These are phyloP conservation scores for Achaetomium macrosporum DNA, from an alignment of 2,329 filamentous ascomycete genomes.

Conservation along the genomic window DNA sequence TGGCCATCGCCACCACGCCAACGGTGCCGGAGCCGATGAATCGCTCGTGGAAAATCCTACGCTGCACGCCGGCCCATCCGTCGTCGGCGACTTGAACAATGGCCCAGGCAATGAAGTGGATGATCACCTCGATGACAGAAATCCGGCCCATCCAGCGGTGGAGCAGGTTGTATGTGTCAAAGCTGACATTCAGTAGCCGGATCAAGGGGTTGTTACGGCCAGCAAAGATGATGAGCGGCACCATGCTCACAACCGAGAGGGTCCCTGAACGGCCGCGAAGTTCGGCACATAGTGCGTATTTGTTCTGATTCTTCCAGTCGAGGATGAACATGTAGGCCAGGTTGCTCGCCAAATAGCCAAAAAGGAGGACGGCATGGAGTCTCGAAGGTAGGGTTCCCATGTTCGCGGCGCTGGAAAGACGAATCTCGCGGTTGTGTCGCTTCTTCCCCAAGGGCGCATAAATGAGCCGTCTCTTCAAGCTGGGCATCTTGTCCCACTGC, in stretches of 20 bases:
- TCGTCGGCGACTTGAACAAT: constrained; percentile 63
- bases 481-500: constrained; percentile 56
- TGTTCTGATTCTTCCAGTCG: constrained; percentile 53
- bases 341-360: constrained; percentile 55
- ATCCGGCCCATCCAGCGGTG: constrained; percentile 80
- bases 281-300: constrained; percentile 66
- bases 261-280: constrained; percentile 80
- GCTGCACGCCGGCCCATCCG: constrained; percentile 53
- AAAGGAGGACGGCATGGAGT: constrained; percentile 53
- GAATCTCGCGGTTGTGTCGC: constrained; percentile 54
- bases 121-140: constrained; percentile 60
- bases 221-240: constrained; percentile 83
- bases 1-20: constrained; percentile 53
- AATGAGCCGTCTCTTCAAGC: constrained; percentile 55
- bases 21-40: constrained; percentile 57
- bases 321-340: constrained; percentile 56
- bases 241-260: constrained; percentile 81
- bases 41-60: constrained; percentile 48
- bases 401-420: constrained; percentile 38
- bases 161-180: constrained; percentile 91
- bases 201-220: constrained; percentile 93
- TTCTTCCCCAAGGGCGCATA: constrained; percentile 61
- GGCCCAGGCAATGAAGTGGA: constrained; percentile 68
- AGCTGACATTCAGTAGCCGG: constrained; percentile 73
- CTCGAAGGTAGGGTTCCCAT: constrained; percentile 60